phyloP scores from a whole-genome alignment of 1,139 yeast species.

The Pichia sp. region DNA sequence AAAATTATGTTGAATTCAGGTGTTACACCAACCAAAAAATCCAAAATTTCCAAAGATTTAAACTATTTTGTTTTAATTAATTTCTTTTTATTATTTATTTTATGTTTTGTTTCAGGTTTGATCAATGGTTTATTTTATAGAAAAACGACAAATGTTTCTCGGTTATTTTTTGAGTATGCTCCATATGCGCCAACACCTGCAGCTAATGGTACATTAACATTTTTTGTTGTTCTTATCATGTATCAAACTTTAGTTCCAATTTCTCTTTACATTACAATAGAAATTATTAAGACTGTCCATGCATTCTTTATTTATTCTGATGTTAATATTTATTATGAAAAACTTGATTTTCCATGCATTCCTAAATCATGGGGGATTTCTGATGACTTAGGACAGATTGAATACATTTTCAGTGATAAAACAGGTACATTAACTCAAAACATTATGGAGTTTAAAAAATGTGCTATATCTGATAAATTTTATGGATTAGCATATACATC shows the following conservation, averaged over 20 bases:
- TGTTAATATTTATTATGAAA: conserved; percentile 44
- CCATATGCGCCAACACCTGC: conserved; percentile 48
- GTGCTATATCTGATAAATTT: conserved; percentile 43
- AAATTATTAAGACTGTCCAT: conserved; percentile 53
- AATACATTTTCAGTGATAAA: conserved; percentile 55
- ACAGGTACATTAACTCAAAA: conserved; percentile 59
- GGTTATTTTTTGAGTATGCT: conserved; percentile 44
- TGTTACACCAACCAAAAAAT: conserved; percentile 51
- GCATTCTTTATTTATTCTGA: conserved; percentile 53
- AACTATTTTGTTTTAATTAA: conserved; percentile 46
- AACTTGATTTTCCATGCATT: conserved; percentile 51
- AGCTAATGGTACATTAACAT: conserved; percentile 45
- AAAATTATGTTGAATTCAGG: conserved; percentile 56
- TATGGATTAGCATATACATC: conserved; percentile 61
- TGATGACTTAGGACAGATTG: conserved; percentile 62
- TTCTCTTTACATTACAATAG: conserved; percentile 54
- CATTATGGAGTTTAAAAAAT: conserved; percentile 55
- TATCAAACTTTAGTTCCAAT: conserved; percentile 57
- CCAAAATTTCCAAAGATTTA: conserved; percentile 46
- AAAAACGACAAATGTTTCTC: conserved; percentile 31
- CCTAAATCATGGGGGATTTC: conserved; percentile 60
- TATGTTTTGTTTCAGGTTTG: conserved; percentile 49
- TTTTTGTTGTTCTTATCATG: conserved; percentile 48
- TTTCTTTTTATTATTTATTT: conserved; percentile 40
- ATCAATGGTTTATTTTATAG: conserved; percentile 47